These are phyloP conservation scores for Arctostaphylos glauca DNA, from an alignment of 148 eudicot genomes.

Conservation along the genomic window DNA sequence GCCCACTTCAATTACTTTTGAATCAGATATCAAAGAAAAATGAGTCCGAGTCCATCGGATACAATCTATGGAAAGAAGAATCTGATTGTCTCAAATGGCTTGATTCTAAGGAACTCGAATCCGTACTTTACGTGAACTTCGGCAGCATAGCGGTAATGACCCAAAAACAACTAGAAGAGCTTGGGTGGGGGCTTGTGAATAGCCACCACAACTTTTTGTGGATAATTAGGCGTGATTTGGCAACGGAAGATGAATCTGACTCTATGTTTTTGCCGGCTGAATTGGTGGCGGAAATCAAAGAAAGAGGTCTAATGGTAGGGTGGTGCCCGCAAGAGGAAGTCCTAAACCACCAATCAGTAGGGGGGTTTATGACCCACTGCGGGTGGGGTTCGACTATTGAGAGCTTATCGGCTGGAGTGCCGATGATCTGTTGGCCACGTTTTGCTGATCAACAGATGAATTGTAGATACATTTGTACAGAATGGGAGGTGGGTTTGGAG, in stretches of 20 bases:
- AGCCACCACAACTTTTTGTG: slow-evolving; percentile 11
- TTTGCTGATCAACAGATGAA: background rate
- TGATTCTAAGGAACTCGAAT: background rate
- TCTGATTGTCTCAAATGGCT: slow-evolving; percentile 3
- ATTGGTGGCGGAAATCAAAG: background rate
- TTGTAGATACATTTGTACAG: background rate
- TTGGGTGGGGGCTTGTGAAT: slow-evolving; percentile 26
- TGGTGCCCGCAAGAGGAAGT: background rate
- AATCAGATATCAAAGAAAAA: too few relatives aligned
- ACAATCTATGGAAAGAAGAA: slow-evolving; percentile 18
- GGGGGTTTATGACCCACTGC: background rate
- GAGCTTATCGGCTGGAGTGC: background rate
- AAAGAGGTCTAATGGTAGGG: background rate
- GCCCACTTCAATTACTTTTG: too few relatives aligned
- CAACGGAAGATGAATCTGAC: background rate
- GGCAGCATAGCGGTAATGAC: slow-evolving; percentile 1
- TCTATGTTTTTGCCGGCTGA: background rate
- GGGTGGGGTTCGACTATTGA: background rate
- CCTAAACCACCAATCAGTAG: background rate
- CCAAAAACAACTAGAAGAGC: background rate
- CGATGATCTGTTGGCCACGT: background rate
- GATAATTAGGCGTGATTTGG: slow-evolving; percentile 18
- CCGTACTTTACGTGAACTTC: slow-evolving; percentile 13
- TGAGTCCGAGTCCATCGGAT: slow-evolving; percentile 12
- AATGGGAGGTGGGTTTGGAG: slow-evolving; percentile 9